phyloP scores from a whole-genome alignment of 768 basidiomycete genomes.

The Podaxis pistillaris region DNA sequence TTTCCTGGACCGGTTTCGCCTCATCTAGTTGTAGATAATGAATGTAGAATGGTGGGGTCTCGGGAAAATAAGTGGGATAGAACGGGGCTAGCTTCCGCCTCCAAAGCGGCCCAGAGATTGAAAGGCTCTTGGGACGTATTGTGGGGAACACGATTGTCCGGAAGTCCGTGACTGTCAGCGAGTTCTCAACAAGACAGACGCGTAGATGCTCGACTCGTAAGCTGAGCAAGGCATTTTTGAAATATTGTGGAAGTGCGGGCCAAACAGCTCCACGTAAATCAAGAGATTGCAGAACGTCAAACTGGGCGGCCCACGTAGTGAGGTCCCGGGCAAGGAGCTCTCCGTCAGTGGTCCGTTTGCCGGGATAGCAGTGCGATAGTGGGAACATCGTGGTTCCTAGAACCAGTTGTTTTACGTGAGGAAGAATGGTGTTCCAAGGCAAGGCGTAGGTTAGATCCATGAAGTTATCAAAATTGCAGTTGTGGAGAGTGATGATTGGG shows the following conservation, averaged over 20 bases:
- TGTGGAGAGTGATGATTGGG: slow-evolving; percentile 8
- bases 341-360: not conserved
- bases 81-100: not conserved
- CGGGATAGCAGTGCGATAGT: not conserved
- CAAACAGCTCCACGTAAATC: slow-evolving; percentile 1
- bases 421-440: slow-evolving; percentile 7
- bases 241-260: not conserved
- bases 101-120: slow-evolving; percentile 2
- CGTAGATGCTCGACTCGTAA: not conserved
- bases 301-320: slow-evolving; percentile 3
- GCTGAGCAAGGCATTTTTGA: not conserved
- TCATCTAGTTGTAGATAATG: slow-evolving; percentile 7
- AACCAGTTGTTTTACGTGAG: not conserved
- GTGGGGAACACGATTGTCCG: not conserved
- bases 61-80: not conserved
- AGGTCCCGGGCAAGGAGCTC: not conserved
- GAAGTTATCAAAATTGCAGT: slow-evolving; percentile 1
- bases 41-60: not conserved
- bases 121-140: slow-evolving; percentile 1
- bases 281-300: not conserved
- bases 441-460: slow-evolving; percentile 1
- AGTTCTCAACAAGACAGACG: not conserved
- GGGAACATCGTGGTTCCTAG: slow-evolving; percentile 7
- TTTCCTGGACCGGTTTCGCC: not conserved
- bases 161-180: not conserved